Base-by-base conservation (phyloP, 495 filamentous ascomycete species). In the Neurospora sp. region DNA sequence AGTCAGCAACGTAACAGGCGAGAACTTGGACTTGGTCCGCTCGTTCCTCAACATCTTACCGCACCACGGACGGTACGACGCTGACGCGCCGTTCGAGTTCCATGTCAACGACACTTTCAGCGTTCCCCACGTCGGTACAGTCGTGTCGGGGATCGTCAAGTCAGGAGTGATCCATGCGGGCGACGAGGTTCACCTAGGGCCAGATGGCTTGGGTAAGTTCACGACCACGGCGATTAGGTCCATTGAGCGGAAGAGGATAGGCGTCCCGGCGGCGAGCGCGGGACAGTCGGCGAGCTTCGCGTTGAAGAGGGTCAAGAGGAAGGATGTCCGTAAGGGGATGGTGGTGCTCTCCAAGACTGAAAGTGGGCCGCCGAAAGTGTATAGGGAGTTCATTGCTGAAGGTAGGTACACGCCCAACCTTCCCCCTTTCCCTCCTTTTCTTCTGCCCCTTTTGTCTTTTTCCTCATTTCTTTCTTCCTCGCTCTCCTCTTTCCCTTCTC, bases 271-370 rank as follows among this genome's bases (percentile, higher is more conserved):
- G 5, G 94, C 93, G 72, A 92, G 92, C 53, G 96, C 96, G 0
- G 96, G 96, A 0, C 96, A 98, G 81, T 94, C 91, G 39, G 96
- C 93, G 4, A 95, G 92, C 5, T 97, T 99, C 76, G 96, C 96
- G 3, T 79, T 99, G 69, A 92, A 94, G 74, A 88, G 92, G 68
- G 87, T 99, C 0, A 87, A 93, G 37, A 84, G 96, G 31, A 97
- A 96, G 83, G 96, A 99, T 79, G 96, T 99, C 0, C 89, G 96
- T 40, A 99, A 99, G 86, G 96, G 96, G 31, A 98, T 98, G 96
- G 96, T 99, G 0, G 95, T 98, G 12, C 83, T 99, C 48, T 91
- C 92, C 61, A 98, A 95, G 82, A 82, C 89, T 48, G 92, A 94
- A 40, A 84, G 81, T 6, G 87, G 89, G 40, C 85, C 89, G 5